phyloP scores from a whole-genome alignment of 176 grass and related monocot genomes.

The Ensete ventricosum region DNA sequence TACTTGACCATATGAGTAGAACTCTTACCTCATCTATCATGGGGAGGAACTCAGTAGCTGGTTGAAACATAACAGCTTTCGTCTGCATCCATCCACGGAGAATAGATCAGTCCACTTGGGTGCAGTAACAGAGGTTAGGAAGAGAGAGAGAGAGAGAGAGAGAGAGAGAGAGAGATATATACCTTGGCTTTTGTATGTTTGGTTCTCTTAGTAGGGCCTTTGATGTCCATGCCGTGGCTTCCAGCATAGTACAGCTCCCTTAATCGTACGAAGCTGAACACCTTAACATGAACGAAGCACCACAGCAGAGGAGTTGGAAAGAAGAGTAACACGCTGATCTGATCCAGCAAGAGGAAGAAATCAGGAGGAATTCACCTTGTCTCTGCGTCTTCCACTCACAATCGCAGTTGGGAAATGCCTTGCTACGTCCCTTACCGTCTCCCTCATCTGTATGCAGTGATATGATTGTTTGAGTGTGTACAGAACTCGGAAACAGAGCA shows the following conservation, averaged over 20 bases:
- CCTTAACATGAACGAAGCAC: slow-evolving; percentile 16
- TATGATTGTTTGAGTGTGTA: not conserved
- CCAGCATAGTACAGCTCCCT: slow-evolving; percentile 73
- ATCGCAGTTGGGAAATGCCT: slow-evolving; percentile 66
- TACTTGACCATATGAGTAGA: not conserved
- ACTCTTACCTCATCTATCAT: slow-evolving; percentile 48
- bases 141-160: not conserved
- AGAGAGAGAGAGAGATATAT: not conserved
- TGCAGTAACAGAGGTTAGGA: too few species aligned
- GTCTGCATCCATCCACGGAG: not conserved
- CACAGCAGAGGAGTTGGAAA: too few species aligned
- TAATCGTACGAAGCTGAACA: slow-evolving; percentile 49
- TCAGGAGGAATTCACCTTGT: slow-evolving; percentile 37
- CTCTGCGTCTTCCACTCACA: slow-evolving; percentile 54
- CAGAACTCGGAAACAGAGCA: not conserved
- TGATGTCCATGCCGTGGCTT: slow-evolving; percentile 90
- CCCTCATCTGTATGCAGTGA: slow-evolving; percentile 42
- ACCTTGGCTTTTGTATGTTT: slow-evolving; percentile 33
- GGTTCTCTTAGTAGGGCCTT: slow-evolving; percentile 33
- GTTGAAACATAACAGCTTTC: slow-evolving; percentile 51
- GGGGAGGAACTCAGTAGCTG: slow-evolving; percentile 56
- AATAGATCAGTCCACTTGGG: not conserved
- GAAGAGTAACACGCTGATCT: not conserved
- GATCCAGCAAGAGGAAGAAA: not conserved
- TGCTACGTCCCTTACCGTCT: slow-evolving; percentile 47